Evolutionary conservation across 1,284 basidiomycete genomes (phyloP), one percentile per base, ranked within the genome.

Genomic region (Puccinia triticina): DNA sequence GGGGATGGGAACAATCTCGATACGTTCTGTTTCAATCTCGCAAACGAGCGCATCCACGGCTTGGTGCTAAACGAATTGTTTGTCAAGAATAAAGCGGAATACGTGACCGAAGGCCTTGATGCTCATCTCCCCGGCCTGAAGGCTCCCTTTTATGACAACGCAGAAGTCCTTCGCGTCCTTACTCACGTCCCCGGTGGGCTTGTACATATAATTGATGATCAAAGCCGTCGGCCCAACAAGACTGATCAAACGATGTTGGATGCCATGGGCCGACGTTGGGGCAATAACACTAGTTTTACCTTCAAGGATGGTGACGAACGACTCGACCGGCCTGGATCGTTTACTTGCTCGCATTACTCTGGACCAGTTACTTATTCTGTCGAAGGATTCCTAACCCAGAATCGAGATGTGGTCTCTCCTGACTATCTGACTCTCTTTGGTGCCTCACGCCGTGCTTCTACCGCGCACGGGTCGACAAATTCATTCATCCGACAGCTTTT

Each of bases 191-290:
- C 94, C 1, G 94, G 94, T 21, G 96, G 97, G 4, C 89, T 99
- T 46, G 92, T 98, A 77, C 94, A 96, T 86, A 98, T 98, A 87
- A 94, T 98, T 92, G 96, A 98, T 86, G 96, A 99, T 86, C 95
- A 98, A 87, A 93, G 95, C 14, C 90, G 92, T 23, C 90, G 93
- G 59, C 90, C 91, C 84, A 95, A 95, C 88, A 96, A 96, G 91
- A 95, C 92, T 10, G 94, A 98, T 85, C 90, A 92, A 82, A 94
- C 93, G 4, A 97, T 98, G 94, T 91, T 96, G 23, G 94, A 98
- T 84, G 94, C 95, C 0, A 95, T 98, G 86, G 89, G 91, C 78
- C 98, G 98, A 88, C 91, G 95, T 3, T 98, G 95, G 94, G 93
- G 92, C 5, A 96, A 94, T 85, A 95, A 98, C 86, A 90, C 92